These are phyloP conservation scores for Nyssa sinensis DNA, from an alignment of 148 eudicot genomes.

Conservation along the genomic window DNA sequence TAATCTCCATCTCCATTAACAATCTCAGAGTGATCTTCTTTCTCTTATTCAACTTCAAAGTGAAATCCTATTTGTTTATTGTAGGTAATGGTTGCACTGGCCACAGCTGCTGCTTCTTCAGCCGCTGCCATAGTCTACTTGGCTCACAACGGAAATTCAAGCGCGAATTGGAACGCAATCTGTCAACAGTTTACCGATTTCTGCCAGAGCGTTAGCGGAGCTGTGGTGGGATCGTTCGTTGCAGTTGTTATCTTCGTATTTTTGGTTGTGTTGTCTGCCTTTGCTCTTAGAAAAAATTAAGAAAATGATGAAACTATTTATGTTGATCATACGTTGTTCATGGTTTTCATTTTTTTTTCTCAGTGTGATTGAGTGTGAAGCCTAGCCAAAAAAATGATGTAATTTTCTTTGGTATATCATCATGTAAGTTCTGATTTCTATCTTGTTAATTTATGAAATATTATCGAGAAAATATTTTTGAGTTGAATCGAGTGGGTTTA, in stretches of 20 bases:
- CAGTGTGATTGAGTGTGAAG: no score
- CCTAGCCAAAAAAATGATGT: no score
- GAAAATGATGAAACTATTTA: background rate
- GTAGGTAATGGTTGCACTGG: constrained; percentile 40
- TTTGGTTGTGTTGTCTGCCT: constrained; percentile 41
- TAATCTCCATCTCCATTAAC: background rate
- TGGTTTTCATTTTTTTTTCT: background rate
- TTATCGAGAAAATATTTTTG: no score
- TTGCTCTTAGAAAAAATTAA: constrained; percentile 29
- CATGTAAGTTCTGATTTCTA: no score
- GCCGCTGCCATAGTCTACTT: constrained; percentile 53
- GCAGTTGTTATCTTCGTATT: constrained; percentile 32
- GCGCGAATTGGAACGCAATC: constrained; percentile 47
- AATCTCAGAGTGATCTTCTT: no score
- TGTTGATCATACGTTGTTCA: background rate
- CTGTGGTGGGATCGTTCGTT: constrained; percentile 52
- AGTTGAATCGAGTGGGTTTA: no score
- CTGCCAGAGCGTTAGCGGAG: constrained; percentile 46
- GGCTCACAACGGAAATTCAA: constrained; percentile 52
- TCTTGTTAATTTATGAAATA: no score
- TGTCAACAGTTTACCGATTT: constrained; percentile 49
- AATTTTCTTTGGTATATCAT: no score
- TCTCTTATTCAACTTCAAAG: background rate
- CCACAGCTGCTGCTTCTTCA: constrained; percentile 39
- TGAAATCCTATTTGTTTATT: no score